These are phyloP conservation scores for Coffea humblotiana DNA, from an alignment of 305 asterid species.

Conservation along the genomic window DNA sequence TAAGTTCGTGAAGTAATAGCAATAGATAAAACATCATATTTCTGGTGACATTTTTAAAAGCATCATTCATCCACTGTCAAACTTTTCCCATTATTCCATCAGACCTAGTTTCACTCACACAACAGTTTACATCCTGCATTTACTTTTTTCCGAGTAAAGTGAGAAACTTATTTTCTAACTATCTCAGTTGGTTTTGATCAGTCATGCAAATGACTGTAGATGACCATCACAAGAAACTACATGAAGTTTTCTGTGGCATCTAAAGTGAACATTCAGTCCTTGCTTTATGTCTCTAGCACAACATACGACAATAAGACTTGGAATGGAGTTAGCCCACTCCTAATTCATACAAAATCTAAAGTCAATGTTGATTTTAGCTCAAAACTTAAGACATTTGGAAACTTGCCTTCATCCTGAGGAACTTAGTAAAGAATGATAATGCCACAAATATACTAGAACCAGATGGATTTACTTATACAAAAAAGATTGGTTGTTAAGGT, in stretches of 20 bases:
- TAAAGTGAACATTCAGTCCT: not conserved
- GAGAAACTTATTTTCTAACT: not conserved
- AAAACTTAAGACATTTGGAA: not conserved
- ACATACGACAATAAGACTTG: not conserved
- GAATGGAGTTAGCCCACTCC: not conserved
- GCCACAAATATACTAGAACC: not conserved
- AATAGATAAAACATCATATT: not conserved
- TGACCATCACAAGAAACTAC: not conserved
- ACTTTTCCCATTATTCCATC: not conserved
- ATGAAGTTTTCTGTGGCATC: not conserved
- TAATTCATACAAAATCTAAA: not conserved
- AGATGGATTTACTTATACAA: not conserved
- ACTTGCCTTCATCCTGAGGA: not conserved
- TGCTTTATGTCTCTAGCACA: not conserved
- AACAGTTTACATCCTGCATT: not conserved
- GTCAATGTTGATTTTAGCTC: not conserved
- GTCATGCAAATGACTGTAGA: too few species aligned
- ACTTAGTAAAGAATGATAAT: not conserved
- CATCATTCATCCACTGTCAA: not conserved
- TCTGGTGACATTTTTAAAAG: not conserved
- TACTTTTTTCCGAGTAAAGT: too few species aligned
- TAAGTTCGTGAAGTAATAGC: not conserved
- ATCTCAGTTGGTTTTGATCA: not conserved
- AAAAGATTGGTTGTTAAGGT: not conserved
- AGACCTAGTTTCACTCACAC: not conserved